Percentiles rank a stretch among this genome's conserved stretches.
These are phyloP conservation scores for Paxillus involutus DNA, from an alignment of 768 basidiomycete species.

Conservation along the genomic window DNA sequence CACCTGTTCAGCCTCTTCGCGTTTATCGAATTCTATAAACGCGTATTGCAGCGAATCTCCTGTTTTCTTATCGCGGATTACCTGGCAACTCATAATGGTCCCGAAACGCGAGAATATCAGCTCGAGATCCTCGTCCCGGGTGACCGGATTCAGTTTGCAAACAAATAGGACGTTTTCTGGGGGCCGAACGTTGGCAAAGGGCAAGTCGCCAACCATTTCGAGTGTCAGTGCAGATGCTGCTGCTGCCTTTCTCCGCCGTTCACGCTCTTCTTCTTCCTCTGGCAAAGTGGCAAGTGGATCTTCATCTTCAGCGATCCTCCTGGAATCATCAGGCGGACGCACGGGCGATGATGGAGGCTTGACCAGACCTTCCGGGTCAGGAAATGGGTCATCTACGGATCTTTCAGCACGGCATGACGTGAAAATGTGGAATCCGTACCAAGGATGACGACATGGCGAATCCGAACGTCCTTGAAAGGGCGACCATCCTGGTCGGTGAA, in stretches of 20 bases:
- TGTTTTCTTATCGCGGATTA: conserved; percentile 93
- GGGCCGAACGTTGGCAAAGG: conserved; percentile 96
- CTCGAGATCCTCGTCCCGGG: conserved; percentile 93
- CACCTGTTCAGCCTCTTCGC: conserved; percentile 93
- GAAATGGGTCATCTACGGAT: conserved; percentile 86
- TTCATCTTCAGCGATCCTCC: conserved; percentile 94
- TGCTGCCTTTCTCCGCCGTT: conserved; percentile 85
- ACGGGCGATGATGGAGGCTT: conserved; percentile 76
- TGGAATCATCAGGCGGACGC: conserved; percentile 80
- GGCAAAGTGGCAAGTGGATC: conserved; percentile 80
- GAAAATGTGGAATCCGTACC: conserved; percentile 45
- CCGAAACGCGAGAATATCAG: conserved; percentile 97
- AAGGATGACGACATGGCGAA: conserved; percentile 93
- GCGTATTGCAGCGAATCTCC: conserved; percentile 98
- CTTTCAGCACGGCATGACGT: conserved; percentile 3
- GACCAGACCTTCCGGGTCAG: conserved; percentile 77
- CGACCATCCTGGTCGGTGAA: conserved; percentile 86
- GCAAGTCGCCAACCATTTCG: conserved; percentile 99
- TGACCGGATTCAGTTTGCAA: conserved; percentile 97
- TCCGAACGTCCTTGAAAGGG: conserved; percentile 91
- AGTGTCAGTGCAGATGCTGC: conserved; percentile 92
- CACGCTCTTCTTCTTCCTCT: conserved; percentile 81
- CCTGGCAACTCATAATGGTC: conserved; percentile 94
- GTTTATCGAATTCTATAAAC: conserved; percentile 96
- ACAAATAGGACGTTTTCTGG: conserved; percentile 99